Conservation (phyloP, 257 asterid species). For the Solanum habrochaites region DNA sequence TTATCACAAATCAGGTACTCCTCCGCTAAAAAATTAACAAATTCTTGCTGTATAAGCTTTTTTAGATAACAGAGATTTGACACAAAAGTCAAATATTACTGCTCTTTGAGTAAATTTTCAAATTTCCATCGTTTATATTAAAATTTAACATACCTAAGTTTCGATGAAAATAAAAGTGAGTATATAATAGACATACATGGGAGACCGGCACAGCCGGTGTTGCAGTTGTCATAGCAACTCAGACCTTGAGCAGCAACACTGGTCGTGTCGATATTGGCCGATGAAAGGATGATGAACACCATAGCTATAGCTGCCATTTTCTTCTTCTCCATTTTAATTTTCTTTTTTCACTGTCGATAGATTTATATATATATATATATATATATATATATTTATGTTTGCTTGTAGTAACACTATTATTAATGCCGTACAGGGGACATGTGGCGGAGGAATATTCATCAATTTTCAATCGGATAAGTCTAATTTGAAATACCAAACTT, state of each 20-base stretch:
- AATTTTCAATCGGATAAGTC: neutral
- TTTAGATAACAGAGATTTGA: neutral
- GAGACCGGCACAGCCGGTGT: constrained; percentile 24
- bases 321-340: constrained; percentile 20
- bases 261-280: constrained; percentile 19
- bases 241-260: constrained; percentile 8
- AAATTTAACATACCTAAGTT: neutral
- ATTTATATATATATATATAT: no score
- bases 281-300: constrained; percentile 10
- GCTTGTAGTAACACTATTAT: neutral
- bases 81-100: neutral
- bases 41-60: neutral
- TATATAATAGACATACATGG: constrained; percentile 2
- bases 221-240: constrained; percentile 37
- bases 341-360: neutral
- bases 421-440: neutral
- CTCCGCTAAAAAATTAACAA: constrained; percentile 16
- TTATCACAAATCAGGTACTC: constrained; percentile 16
- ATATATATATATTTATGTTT: neutral
- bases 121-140: neutral
- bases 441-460: neutral
- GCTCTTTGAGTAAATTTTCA: neutral
- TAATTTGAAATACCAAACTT: neutral
- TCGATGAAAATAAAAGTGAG: neutral
- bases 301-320: constrained; percentile 2